Evolutionary conservation across 2,329 filamentous ascomycete genomes (phyloP), one percentile per base, ranked within the genome.

Genomic region (Verticillium nonalfalfae): DNA sequence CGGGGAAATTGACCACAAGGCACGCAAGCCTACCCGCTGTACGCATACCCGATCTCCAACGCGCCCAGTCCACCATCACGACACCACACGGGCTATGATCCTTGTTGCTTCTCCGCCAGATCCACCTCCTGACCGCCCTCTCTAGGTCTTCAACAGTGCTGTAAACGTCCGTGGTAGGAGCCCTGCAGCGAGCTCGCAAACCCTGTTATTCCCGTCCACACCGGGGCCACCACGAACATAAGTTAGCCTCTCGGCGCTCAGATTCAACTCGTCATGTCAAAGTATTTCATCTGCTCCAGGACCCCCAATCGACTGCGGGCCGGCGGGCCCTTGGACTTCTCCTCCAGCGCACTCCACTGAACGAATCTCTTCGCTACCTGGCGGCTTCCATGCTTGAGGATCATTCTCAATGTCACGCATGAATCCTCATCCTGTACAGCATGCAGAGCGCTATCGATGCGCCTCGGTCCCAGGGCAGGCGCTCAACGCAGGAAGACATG

Each of bases 121-220:
- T 52, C 45, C 45, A 52, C 45, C 7, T n/a, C 11, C 45, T 52
- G n/a, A 52, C 45, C 45, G 45, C 45, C 13, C 10, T 9, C 45
- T 52, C 10, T 11, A 9, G 45, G 6, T 18, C 10, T 21, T 52
- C 7, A 52, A 5, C 18, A n/a, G 45, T 52, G 45, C 45, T 52
- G 45, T 52, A 52, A 31, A 52, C n/a, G 21, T 26, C 45, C 45
- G 3, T 10, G 18, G 45, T 26, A 11, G 45, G 45, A 52, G 18
- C 7, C 45, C 21, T 52, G 45, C 45, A 31, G n/a, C 45, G 18
- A n/a, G n/a, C 9, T 26, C 4, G 10, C 45, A 52, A 52, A 52
- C 38, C 31, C 45, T 50, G 59, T 64, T 64, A 64, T 64, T 62
- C 55, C 58, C 60, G 62, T 57, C 40, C 26, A 54, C 26, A 35